Base-by-base conservation (phyloP, 495 filamentous ascomycete species). In the Entonaema liquescens region DNA sequence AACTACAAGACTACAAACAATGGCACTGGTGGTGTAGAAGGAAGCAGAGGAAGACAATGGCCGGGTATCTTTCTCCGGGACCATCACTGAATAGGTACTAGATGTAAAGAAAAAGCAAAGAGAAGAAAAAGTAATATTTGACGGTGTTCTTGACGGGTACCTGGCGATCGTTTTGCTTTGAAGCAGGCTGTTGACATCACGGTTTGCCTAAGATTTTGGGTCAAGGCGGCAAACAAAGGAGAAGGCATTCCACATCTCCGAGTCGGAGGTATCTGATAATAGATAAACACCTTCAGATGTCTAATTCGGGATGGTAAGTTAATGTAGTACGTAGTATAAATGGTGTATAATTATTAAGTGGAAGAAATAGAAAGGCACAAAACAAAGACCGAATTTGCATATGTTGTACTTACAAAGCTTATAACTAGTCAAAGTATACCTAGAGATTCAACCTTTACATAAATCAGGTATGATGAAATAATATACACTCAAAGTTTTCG, bases 141-240 rank as follows among this genome's bases (percentile, higher is more conserved):
- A 26, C 7, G 12, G 4, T n/a, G 1, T 28, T n/a, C 21, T 5
- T 12, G 1, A 53, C 19, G 19, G 19, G 42, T 47, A 47, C 42
- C 42, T 47, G 49, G 26, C 23, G 49, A 29, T 53, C 25, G 23
- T 53, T 2, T 29, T 29, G 25, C 49, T 53, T 29, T 53, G 49
- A 15, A 53, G 49, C 25, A 53, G 49, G 26, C 21, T 25, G 17
- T 29, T 26, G 49, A 29, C 15, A 28, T 53, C 25, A 53, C 13
- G 13, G 49, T 53, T 53, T 53, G 49, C 3, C 49, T 53, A 25
- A 1, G 42, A 26, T n/a, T 15, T 5, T 29, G 13, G 15, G 25
- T 29, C 33, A 54, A 44, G 54, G 67, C 44, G 54, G 54, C 47
- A 58, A 60, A 70, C 52, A 65, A 70, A 59, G 57, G 56, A 36